Base-by-base conservation (phyloP, 2,329 filamentous ascomycete species). In the Scolecobasidium constrictum region DNA sequence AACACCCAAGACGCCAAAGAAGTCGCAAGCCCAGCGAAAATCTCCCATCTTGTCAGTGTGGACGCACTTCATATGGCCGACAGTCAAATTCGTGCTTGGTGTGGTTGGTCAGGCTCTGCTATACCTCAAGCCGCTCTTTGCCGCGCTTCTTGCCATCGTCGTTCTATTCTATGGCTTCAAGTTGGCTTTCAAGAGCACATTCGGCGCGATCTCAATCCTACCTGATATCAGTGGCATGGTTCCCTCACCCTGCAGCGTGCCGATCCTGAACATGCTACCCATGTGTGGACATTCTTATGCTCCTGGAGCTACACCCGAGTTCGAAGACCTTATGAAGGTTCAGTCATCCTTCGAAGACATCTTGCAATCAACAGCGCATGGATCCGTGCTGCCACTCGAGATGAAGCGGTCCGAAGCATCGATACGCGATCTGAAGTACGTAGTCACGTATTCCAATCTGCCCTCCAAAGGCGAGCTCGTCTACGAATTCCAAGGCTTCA, bases 281-380 rank as follows among this genome's bases (percentile, higher is more conserved):
- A 36, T 15, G 16, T 36, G 18, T 36, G 34, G 34, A 9, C 13
- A 7, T 7, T 18, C 9, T 11, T 36, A 7, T 7, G 9, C 34
- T 11, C 12, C 34, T 9, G 17, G 17, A 11, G 34, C 34, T 15
- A 36, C 35, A 6, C 12, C 23, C 3, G 79, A 87, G 52, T 90
- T 90, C 50, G 79, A 86, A 48, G 74, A 80, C 38, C 69, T 93
- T 17, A 82, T 92, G 68, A 70, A 70, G 15, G 75, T 83, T 2
- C 85, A 93, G 58, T 68, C 74, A n/a, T 72, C 78, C 20, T 86
- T 93, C 44, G 83, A 87, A 58, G 75, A 82, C 45, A 77, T 92
- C 1, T 63, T 92, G 3, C 75, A 84, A 50, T 75, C 77, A 46
- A 77, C 76, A 13, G 73, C 77, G 1, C 71, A 78, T 17, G 76